A percentile compares a stretch with the other conserved stretches of the same genome.
phyloP scores from a whole-genome alignment of 345 rosid genomes.

The Nasturtium officinale region DNA sequence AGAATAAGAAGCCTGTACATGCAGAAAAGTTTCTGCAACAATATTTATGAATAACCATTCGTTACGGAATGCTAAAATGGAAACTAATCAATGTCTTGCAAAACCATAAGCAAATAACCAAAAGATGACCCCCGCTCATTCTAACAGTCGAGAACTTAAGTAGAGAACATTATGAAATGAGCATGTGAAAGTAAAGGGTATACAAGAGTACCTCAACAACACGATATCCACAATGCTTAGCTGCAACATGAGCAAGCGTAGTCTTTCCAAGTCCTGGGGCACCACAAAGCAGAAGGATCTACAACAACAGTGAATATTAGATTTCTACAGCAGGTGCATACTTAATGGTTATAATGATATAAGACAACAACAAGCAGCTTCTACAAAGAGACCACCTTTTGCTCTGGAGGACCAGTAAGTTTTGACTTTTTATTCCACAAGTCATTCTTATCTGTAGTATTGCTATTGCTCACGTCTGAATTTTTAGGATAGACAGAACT shows the following conservation, averaged over 20 bases:
- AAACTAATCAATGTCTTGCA: not conserved
- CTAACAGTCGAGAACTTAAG: conserved; percentile 2
- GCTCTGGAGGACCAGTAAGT: conserved; percentile 73
- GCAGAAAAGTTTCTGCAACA: not conserved
- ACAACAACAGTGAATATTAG: conserved; percentile 44
- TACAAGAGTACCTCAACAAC: conserved; percentile 81
- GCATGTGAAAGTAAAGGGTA: conserved; percentile 35
- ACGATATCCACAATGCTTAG: conserved; percentile 96
- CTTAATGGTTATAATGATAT: conserved; percentile 6
- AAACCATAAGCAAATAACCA: conserved; percentile 15
- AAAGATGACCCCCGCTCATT: not conserved
- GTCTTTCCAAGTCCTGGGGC: conserved; percentile 99
- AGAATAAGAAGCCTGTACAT: conserved; percentile 8
- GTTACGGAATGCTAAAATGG: not conserved
- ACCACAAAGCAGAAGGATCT: conserved; percentile 96
- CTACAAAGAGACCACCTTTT: conserved; percentile 56
- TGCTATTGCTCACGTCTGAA: conserved; percentile 44
- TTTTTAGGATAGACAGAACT: conserved; percentile 46
- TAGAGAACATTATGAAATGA: not conserved
- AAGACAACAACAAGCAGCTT: conserved; percentile 10
- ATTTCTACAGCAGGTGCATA: not conserved
- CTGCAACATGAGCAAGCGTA: conserved; percentile 96
- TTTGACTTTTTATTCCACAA: conserved; percentile 56
- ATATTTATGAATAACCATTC: conserved; percentile 8
- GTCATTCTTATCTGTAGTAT: conserved; percentile 49